Conservation (phyloP, 2,329 filamentous ascomycete genomes). For the Graphilbum fragrans region DNA sequence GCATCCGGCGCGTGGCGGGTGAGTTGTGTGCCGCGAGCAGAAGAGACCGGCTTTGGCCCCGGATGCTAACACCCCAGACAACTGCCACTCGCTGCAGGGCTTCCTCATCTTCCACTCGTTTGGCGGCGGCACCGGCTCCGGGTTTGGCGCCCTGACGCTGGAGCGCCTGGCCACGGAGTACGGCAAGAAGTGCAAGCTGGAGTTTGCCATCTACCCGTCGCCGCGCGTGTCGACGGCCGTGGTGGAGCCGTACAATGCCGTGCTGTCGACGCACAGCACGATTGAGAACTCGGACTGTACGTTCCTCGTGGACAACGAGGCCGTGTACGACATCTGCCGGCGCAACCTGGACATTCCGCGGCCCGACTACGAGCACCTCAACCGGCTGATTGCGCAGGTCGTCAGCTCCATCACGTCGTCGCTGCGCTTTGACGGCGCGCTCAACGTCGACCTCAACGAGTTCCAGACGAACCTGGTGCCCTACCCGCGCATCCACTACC, state of each 20-base stretch:
- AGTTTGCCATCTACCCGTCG: slow-evolving; percentile 61
- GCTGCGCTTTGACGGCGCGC: slow-evolving; percentile 58
- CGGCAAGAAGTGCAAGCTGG: slow-evolving; percentile 67
- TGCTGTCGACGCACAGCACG: slow-evolving; percentile 62
- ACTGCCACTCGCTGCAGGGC: slow-evolving; percentile 60
- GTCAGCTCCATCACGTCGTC: slow-evolving; percentile 65
- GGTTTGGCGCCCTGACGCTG: slow-evolving; percentile 59
- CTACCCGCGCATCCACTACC: slow-evolving; percentile 64
- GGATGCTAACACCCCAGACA: slow-evolving; percentile 33
- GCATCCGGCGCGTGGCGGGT: slow-evolving; percentile 58
- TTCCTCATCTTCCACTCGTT: slow-evolving; percentile 69
- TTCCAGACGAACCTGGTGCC: slow-evolving; percentile 69
- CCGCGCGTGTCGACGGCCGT: slow-evolving; percentile 59
- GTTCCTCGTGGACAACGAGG: slow-evolving; percentile 66
- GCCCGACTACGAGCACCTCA: slow-evolving; percentile 59
- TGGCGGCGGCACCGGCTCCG: slow-evolving; percentile 60
- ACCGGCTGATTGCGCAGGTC: slow-evolving; percentile 61
- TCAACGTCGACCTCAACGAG: slow-evolving; percentile 65
- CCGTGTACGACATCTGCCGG: slow-evolving; percentile 64
- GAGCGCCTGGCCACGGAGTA: slow-evolving; percentile 64
- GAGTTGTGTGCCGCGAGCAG: too few relatives aligned
- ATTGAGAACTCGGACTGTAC: slow-evolving; percentile 70
- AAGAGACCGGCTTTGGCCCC: not conserved
- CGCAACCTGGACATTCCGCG: slow-evolving; percentile 59
- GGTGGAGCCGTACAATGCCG: slow-evolving; percentile 64